These are phyloP conservation scores for Aspergillus tamarii DNA, from an alignment of 2,329 filamentous ascomycete species.

Conservation along the genomic window DNA sequence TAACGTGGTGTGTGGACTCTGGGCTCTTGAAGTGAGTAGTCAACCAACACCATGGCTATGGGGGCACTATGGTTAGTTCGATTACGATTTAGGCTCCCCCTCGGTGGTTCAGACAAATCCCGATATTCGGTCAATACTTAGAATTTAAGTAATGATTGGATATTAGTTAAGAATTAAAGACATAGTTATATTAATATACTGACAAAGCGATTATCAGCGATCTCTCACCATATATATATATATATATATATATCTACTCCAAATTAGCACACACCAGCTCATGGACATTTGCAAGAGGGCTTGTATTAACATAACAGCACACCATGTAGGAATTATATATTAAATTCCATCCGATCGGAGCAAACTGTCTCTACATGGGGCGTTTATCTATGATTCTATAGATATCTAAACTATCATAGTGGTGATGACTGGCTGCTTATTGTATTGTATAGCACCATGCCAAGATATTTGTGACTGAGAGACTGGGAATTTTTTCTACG, in stretches of 20 bases:
- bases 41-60: background rate
- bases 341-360: background rate
- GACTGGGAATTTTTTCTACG: background rate
- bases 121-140: background rate
- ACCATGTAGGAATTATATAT: background rate
- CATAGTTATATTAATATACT: background rate
- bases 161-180: background rate
- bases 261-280: background rate
- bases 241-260: background rate
- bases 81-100: background rate
- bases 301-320: background rate
- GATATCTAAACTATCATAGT: background rate
- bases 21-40: background rate
- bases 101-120: background rate
- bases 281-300: background rate
- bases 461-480: background rate
- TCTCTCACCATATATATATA: slow-evolving; percentile 2
- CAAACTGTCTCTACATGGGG: background rate
- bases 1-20: slow-evolving; percentile 5
- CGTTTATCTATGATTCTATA: too few species aligned
- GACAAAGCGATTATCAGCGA: slow-evolving; percentile 2
- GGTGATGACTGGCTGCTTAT: background rate
- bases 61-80: background rate
- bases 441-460: background rate
- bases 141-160: too few species aligned